A percentile compares a stretch with the other conserved stretches of the same genome.
phyloP scores from a whole-genome alignment of 169 alveolate species.

The Blepharisma undulans region DNA sequence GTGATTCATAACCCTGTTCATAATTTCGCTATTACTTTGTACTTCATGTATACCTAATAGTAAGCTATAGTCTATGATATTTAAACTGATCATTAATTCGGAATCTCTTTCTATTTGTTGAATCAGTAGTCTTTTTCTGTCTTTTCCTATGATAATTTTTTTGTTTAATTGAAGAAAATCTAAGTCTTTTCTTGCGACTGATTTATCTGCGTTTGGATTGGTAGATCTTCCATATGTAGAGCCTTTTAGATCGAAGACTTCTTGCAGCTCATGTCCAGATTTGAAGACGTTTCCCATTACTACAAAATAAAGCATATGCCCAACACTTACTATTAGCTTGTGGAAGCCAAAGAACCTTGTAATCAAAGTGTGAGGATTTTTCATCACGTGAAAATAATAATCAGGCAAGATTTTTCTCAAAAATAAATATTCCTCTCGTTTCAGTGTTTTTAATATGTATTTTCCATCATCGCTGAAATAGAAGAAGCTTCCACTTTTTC shows the following conservation, averaged over 20 bases:
- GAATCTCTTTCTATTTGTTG: constrained; percentile 44
- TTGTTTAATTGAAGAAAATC: neutral
- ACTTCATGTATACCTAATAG: constrained; percentile 80
- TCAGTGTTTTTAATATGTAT: constrained; percentile 82
- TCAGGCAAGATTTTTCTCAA: constrained; percentile 66
- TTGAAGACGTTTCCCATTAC: constrained; percentile 86
- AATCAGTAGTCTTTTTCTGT: neutral
- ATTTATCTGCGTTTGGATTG: constrained; percentile 16
- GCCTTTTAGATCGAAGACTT: constrained; percentile 86
- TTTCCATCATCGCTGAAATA: constrained; percentile 87
- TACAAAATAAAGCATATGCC: constrained; percentile 68
- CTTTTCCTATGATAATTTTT: constrained; percentile 17
- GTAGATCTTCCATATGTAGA: constrained; percentile 78
- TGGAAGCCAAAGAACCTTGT: constrained; percentile 85
- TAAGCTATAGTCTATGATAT: constrained; percentile 82
- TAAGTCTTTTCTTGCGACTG: constrained; percentile 34
- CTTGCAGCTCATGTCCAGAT: constrained; percentile 73
- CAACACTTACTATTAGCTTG: constrained; percentile 66
- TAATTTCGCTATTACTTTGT: neutral
- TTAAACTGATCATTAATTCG: constrained; percentile 70
- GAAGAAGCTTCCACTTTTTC: constrained; percentile 85
- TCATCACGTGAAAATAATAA: constrained; percentile 63
- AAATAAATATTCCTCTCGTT: constrained; percentile 75
- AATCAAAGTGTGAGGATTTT: constrained; percentile 70
- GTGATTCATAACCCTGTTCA: neutral